These are phyloP conservation scores for Eleusine indica DNA, from an alignment of 176 grass and related monocot genomes.

Conservation along the genomic window DNA sequence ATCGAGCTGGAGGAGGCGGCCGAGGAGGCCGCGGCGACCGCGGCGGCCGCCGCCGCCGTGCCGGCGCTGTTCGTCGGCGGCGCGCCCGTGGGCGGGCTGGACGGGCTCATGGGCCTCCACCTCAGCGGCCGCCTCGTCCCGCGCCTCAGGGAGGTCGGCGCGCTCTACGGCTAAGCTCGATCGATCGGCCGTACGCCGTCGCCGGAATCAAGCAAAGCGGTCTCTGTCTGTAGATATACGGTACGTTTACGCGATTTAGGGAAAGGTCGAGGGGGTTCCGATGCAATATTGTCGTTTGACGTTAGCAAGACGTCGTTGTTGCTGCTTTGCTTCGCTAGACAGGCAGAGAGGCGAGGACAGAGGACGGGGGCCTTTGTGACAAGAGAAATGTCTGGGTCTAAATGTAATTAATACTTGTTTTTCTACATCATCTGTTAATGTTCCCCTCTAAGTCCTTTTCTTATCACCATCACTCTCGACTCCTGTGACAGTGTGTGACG, in stretches of 20 bases:
- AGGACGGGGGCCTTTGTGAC: no score
- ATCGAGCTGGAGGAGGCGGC: slow-evolving; percentile 70
- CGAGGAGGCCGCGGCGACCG: slow-evolving; percentile 47
- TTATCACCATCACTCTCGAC: neutral
- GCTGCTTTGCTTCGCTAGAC: neutral
- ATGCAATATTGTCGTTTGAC: neutral
- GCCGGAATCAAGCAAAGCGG: neutral
- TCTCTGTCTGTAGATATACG: neutral
- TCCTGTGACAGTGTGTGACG: neutral
- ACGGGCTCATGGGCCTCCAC: slow-evolving; percentile 90
- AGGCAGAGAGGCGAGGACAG: neutral
- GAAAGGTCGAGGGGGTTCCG: neutral
- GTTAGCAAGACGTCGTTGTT: neutral
- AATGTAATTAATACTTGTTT: slow-evolving; percentile 47
- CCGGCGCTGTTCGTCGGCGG: slow-evolving; percentile 89
- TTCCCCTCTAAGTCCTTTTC: no score
- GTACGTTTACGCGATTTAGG: neutral
- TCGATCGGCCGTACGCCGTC: no score
- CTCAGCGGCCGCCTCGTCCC: slow-evolving; percentile 66
- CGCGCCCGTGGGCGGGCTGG: slow-evolving; percentile 73
- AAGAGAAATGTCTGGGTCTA: slow-evolving; percentile 36
- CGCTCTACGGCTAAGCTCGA: slow-evolving; percentile 21
- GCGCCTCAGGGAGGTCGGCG: slow-evolving; percentile 48
- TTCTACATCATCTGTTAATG: neutral
- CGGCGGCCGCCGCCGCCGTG: slow-evolving; percentile 34